Evolutionary conservation across 2,329 filamentous ascomycete species (phyloP).

Genomic region (Fusarium globosum): DNA sequence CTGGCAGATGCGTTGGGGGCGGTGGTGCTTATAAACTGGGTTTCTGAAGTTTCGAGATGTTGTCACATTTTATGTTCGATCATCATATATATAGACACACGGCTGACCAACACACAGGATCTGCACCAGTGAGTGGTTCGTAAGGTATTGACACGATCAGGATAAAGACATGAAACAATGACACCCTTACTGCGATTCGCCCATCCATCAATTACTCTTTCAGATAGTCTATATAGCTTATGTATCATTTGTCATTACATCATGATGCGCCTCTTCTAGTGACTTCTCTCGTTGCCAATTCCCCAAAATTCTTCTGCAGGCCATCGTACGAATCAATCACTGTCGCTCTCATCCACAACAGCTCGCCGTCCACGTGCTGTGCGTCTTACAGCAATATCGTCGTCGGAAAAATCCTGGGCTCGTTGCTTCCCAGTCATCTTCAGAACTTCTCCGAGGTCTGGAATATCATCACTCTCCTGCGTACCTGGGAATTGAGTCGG

Average conservation of each 20-base stretch:
- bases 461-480: constrained; percentile 56
- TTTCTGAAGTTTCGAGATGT: constrained; percentile 56
- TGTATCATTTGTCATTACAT: constrained; percentile 22
- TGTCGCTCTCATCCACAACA: constrained; percentile 49
- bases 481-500: constrained; percentile 53
- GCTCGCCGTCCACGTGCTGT: constrained; percentile 43
- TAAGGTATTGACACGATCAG: neutral
- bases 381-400: constrained; percentile 33
- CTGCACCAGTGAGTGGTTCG: neutral
- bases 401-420: constrained; percentile 27
- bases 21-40: constrained; percentile 60
- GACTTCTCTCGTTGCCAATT: constrained; percentile 3
- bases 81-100: neutral
- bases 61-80: constrained; percentile 6
- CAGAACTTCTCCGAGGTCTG: constrained; percentile 49
- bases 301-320: neutral
- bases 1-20: constrained; percentile 50
- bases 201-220: constrained; percentile 23
- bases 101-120: constrained; percentile 37
- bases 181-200: constrained; percentile 18
- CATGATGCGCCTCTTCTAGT: constrained; percentile 1
- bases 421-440: constrained; percentile 6
- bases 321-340: constrained; percentile 41
- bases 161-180: neutral
- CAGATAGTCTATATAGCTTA: constrained; percentile 34